Evolutionary conservation across 805 yeast species (phyloP).

Genomic region (Suhomyces emberorum): DNA sequence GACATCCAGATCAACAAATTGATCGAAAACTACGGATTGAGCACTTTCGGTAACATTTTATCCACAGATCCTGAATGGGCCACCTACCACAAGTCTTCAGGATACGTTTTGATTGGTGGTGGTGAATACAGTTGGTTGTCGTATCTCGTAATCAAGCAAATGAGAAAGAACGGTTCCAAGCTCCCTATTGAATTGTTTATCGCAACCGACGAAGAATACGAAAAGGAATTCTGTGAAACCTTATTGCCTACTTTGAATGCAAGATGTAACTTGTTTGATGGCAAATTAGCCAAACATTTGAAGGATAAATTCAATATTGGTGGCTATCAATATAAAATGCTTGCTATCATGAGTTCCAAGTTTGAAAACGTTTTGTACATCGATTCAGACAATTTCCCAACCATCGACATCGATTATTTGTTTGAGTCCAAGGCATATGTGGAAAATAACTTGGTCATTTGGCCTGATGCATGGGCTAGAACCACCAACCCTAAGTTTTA

Average conservation of each 20-base stretch:
- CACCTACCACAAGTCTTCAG: constrained; percentile 27
- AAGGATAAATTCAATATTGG: constrained; percentile 25
- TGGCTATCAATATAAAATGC: constrained; percentile 51
- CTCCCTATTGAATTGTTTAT: constrained; percentile 52
- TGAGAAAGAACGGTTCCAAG: constrained; percentile 41
- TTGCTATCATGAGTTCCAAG: constrained; percentile 60
- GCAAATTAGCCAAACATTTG: constrained; percentile 14
- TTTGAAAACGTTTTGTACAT: constrained; percentile 47
- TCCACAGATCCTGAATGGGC: constrained; percentile 40
- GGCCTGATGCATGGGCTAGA: constrained; percentile 75
- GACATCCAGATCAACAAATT: constrained; percentile 26
- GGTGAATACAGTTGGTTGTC: constrained; percentile 51
- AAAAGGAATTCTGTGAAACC: constrained; percentile 42
- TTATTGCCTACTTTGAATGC: constrained; percentile 44
- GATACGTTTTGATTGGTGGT: constrained; percentile 53
- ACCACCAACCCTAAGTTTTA: constrained; percentile 60
- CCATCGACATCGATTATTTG: constrained; percentile 41
- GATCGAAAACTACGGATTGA: constrained; percentile 20
- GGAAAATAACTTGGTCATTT: constrained; percentile 49
- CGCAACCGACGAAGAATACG: constrained; percentile 44
- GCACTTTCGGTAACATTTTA: constrained; percentile 35
- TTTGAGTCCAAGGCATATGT: constrained; percentile 43
- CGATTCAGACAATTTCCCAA: constrained; percentile 52
- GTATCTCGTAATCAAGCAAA: constrained; percentile 46
- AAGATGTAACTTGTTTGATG: constrained; percentile 44